A percentile compares a stretch with the other conserved stretches of the same genome.
Conservation (phyloP, 257 asterid species). For the Euphrasia confusa region DNA sequence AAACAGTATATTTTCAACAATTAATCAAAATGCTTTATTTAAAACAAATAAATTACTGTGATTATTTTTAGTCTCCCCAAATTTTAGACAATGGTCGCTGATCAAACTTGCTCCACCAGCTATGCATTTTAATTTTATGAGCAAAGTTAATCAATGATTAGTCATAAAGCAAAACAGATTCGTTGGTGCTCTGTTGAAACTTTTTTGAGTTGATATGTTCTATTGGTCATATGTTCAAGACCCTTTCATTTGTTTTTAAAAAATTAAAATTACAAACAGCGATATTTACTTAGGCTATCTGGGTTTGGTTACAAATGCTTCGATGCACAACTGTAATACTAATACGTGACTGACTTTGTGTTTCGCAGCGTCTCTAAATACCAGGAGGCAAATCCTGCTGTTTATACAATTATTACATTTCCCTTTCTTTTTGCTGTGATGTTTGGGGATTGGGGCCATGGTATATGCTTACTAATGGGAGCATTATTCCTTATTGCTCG, state of each 20-base stretch:
- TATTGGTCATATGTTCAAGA: conserved; percentile 6
- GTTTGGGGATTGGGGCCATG: conserved; percentile 99
- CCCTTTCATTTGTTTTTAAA: conserved; percentile 11
- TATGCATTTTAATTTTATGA: neutral
- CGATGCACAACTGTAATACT: conserved; percentile 27
- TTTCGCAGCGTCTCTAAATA: conserved; percentile 82
- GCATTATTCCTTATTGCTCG: conserved; percentile 71
- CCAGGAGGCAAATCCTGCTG: conserved; percentile 99
- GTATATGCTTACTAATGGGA: conserved; percentile 83
- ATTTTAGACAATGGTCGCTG: neutral
- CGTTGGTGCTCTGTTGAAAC: neutral
- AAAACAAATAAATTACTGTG: neutral
- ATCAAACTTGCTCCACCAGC: conserved; percentile 3
- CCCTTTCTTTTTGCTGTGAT: conserved; percentile 99
- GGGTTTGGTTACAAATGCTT: conserved; percentile 18
- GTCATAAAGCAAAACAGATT: neutral
- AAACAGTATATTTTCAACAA: neutral
- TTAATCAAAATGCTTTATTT: neutral
- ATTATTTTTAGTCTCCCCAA: conserved; percentile 13
- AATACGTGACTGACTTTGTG: conserved; percentile 25
- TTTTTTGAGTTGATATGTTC: conserved; percentile 12
- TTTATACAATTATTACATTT: conserved; percentile 80
- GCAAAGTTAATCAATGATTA: neutral
- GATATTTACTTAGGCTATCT: conserved; percentile 8
- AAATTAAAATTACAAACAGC: conserved; percentile 10